Base-by-base conservation (phyloP, 495 filamentous ascomycete species). In the Aspergillus egyptiacus region DNA sequence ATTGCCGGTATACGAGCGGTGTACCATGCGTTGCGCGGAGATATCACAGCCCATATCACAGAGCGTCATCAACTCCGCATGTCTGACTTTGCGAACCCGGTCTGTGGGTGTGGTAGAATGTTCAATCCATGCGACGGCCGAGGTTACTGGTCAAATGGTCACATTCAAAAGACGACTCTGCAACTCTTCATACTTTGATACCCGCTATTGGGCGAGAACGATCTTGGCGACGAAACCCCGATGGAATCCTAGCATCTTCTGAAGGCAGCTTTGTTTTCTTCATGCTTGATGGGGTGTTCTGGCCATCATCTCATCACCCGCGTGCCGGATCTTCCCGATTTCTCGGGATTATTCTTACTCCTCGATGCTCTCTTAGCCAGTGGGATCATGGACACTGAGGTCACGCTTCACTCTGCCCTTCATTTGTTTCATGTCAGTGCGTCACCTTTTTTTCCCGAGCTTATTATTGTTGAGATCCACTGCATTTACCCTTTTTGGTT, bases 241-340 rank as follows among this genome's bases (percentile, higher is more conserved):
- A 22, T 27, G 47, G 10, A 23, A 27, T 50, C 30, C 48, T 34
- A 37, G 18, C 38, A 36, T 50, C 30, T 40, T 27, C 31, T 34
- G 31, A n/a, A 27, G 31, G 22, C 38, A 28, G 10, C 30, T 50
- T 37, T 44, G 23, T 38, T 27, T 23, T 35, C 14, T 46, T 7
- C 31, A 17, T 46, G 40, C 43, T 46, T 23, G 17, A 23, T 18
- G 38, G 30, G 23, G 20, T 2, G 1, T 25, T 34, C 14, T 43
- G 20, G 30, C 30, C 22, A 11, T 20, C 30, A 41, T 43, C 38
- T 42, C 14, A 42, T n/a, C 27, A 6, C 2, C 2, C 19, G 25
- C n/a, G 23, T 28, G 19, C 32, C 48, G 39, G 24, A 15, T 37
- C 31, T 27, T 44, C 39, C 48, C 48, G 39, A 51, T 30, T 18